Conservation (phyloP, 306 rosid genomes). For the Lablab purpureus region DNA sequence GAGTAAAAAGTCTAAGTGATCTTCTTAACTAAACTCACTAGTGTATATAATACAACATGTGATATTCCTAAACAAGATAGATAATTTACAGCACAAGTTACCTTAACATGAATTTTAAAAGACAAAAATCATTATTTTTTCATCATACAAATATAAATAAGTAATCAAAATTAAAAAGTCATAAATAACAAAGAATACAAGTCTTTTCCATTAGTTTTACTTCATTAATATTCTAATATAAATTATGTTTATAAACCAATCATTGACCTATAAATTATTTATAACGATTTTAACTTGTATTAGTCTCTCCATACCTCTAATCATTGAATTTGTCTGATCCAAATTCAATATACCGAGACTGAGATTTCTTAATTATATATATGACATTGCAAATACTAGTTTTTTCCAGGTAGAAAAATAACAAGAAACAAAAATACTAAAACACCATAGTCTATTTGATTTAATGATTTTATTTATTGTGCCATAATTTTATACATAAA, state of each 20-base stretch:
- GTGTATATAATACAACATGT: no score
- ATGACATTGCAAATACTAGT: neutral
- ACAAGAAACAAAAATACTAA: neutral
- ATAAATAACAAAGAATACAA: neutral
- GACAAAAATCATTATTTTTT: no score
- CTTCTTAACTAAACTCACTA: no score
- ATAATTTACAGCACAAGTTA: no score
- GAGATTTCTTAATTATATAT: neutral
- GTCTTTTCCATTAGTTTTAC: neutral
- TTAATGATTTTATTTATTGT: neutral
- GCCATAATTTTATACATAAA: neutral
- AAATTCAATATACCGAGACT: neutral
- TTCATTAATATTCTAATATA: neutral
- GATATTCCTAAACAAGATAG: no score
- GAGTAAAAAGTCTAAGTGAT: no score
- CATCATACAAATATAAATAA: neutral
- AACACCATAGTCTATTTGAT: neutral
- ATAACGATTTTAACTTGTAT: neutral
- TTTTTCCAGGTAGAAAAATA: neutral
- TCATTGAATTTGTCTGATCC: neutral
- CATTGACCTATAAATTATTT: neutral
- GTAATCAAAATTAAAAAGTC: neutral
- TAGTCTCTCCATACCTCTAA: neutral
- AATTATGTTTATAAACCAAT: neutral
- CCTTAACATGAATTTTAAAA: no score